Percentiles rank a stretch among this genome's conserved stretches.
Conservation (phyloP, 345 rosid species). For the Populus pruinosa region DNA sequence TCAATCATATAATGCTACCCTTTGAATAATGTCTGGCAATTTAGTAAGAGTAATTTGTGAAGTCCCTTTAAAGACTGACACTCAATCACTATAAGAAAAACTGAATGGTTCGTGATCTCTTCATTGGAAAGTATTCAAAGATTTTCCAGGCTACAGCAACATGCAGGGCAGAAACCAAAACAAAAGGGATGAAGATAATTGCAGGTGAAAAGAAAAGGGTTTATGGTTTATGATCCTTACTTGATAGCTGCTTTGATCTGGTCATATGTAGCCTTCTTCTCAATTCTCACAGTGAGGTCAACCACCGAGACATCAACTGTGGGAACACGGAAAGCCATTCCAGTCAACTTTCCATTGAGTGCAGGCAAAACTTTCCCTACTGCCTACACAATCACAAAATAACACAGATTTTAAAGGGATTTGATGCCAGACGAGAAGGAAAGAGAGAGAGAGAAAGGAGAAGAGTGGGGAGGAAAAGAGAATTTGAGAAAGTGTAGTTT, state of each 20-base stretch:
- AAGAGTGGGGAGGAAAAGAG: not conserved
- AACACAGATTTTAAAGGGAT: not conserved
- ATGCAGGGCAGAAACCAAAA: not conserved
- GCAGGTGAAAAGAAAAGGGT: too few species aligned
- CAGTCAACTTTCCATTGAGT: conserved; percentile 60
- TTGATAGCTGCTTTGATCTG: conserved; percentile 58
- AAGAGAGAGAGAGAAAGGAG: not conserved
- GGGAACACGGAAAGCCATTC: conserved; percentile 74
- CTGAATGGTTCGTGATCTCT: not conserved
- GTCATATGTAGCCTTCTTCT: conserved; percentile 53
- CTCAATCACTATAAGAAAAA: not conserved
- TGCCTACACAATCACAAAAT: conserved; percentile 33
- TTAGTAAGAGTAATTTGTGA: too few species aligned
- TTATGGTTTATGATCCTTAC: conserved; percentile 21
- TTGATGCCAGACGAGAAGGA: too few species aligned
- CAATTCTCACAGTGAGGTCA: conserved; percentile 65
- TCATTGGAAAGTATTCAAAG: not conserved
- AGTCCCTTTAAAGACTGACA: not conserved
- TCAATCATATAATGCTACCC: not conserved
- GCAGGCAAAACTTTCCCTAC: conserved; percentile 64
- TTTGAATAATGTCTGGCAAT: too few species aligned
- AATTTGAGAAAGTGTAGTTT: too few species aligned
- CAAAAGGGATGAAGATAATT: not conserved
- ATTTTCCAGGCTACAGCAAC: not conserved
- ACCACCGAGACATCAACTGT: conserved; percentile 74